Evolutionary conservation across 768 basidiomycete genomes (phyloP).

Genomic region (Trametes punicea): DNA sequence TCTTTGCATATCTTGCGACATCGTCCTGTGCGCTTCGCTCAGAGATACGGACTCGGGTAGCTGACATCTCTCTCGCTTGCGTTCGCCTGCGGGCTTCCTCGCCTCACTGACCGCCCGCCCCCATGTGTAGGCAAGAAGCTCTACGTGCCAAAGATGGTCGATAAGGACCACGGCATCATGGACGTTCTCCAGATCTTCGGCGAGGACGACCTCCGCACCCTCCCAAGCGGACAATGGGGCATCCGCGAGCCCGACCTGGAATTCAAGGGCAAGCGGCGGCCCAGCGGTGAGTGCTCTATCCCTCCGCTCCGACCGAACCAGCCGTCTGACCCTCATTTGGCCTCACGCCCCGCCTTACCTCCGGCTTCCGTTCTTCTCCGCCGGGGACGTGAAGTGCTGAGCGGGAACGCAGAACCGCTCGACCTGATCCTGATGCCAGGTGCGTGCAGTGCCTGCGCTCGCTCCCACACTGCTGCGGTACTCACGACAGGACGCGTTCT

Average conservation of each 20-base stretch:
- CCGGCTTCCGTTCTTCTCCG: not conserved
- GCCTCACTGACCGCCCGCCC: not conserved
- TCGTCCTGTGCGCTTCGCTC: not conserved
- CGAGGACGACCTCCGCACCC: slow-evolving; percentile 50
- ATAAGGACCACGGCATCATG: slow-evolving; percentile 46
- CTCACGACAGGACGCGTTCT: slow-evolving; percentile 1
- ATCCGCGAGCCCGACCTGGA: slow-evolving; percentile 61
- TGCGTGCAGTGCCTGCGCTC: slow-evolving; percentile 26
- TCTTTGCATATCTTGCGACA: not conserved
- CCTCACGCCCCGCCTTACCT: not conserved
- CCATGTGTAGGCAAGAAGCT: slow-evolving; percentile 52
- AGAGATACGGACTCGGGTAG: not conserved
- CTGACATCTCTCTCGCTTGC: not conserved
- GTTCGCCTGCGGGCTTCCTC: not conserved
- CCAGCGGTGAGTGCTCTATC: slow-evolving; percentile 44
- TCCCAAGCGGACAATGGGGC: slow-evolving; percentile 68
- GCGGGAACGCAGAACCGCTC: slow-evolving; percentile 38
- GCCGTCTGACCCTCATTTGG: slow-evolving; percentile 6
- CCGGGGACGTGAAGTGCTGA: slow-evolving; percentile 32
- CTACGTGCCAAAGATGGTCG: slow-evolving; percentile 65
- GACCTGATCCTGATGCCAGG: slow-evolving; percentile 72
- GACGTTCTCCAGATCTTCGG: slow-evolving; percentile 63
- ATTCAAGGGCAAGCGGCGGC: slow-evolving; percentile 44
- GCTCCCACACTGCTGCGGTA: slow-evolving; percentile 7
- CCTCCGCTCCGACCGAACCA: slow-evolving; percentile 6